A percentile compares a stretch with the other conserved stretches of the same genome.
phyloP scores from a whole-genome alignment of 805 yeast genomes.

The Kazachstania africana region DNA sequence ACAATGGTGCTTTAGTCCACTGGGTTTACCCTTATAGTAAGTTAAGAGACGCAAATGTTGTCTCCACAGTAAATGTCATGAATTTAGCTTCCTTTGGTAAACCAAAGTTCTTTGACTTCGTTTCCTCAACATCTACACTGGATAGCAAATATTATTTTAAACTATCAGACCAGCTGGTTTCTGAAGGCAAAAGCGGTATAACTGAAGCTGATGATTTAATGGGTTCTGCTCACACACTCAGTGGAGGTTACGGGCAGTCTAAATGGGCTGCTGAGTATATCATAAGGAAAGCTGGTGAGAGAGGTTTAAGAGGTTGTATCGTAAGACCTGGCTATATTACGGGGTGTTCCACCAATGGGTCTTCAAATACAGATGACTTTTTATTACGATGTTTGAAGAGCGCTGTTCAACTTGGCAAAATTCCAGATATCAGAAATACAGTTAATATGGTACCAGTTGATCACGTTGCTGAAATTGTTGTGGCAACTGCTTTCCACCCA shows the following conservation, averaged over 20 bases:
- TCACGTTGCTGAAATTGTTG: slow-evolving; percentile 88
- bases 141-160: slow-evolving; percentile 75
- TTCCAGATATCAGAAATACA: slow-evolving; percentile 76
- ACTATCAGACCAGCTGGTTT: slow-evolving; percentile 57
- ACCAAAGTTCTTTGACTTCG: slow-evolving; percentile 79
- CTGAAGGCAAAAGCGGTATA: slow-evolving; percentile 59
- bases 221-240: slow-evolving; percentile 74
- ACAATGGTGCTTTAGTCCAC: slow-evolving; percentile 96
- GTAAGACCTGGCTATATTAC: slow-evolving; percentile 95
- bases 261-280: slow-evolving; percentile 96
- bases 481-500: slow-evolving; percentile 72
- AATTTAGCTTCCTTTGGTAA: slow-evolving; percentile 56
- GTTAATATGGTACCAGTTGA: slow-evolving; percentile 98
- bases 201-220: slow-evolving; percentile 71
- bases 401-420: slow-evolving; percentile 72
- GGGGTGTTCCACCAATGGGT: slow-evolving; percentile 75
- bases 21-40: slow-evolving; percentile 95
- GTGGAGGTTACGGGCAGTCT: slow-evolving; percentile 93
- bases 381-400: slow-evolving; percentile 90
- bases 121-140: slow-evolving; percentile 87
- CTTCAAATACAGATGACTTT: slow-evolving; percentile 94
- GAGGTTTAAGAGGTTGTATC: slow-evolving; percentile 80
- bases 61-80: slow-evolving; percentile 76
- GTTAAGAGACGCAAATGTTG: slow-evolving; percentile 85
- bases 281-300: slow-evolving; percentile 74